Conservation (phyloP, 768 basidiomycete genomes). For the Pleurotus tuber-regium region DNA sequence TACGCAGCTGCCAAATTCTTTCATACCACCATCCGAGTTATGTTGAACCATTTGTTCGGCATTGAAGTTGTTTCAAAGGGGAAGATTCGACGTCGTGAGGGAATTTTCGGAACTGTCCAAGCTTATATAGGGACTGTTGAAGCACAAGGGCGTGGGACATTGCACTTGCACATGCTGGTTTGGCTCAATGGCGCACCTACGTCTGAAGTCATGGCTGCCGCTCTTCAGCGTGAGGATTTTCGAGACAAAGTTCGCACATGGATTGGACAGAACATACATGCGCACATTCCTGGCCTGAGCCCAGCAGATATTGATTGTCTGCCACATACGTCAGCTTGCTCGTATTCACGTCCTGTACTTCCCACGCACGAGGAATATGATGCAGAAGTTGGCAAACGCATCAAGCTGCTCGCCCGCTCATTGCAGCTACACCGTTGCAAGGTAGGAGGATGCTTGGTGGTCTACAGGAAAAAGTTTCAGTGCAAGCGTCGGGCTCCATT, state of each 20-base stretch:
- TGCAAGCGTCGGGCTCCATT: conserved; percentile 38
- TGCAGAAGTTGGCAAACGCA: conserved; percentile 13
- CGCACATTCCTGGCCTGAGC: conserved; percentile 30
- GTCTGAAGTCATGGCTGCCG: conserved; percentile 7
- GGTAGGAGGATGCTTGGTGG: conserved; percentile 19
- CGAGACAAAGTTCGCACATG: conserved; percentile 20
- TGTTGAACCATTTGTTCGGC: conserved; percentile 30
- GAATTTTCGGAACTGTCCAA: conserved; percentile 15
- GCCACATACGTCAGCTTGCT: conserved; percentile 24
- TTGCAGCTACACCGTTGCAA: conserved; percentile 32
- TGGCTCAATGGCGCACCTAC: conserved; percentile 23
- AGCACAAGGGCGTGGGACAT: conserved; percentile 24
- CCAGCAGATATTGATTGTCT: conserved; percentile 22
- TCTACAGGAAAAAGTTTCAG: conserved; percentile 16
- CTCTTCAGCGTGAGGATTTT: conserved; percentile 25
- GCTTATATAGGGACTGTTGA: conserved; percentile 27
- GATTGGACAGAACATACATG: conserved; percentile 31
- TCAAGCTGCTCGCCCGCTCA: conserved; percentile 21
- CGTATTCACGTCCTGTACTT: conserved; percentile 28
- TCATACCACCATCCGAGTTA: conserved; percentile 21
- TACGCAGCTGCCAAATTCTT: conserved; percentile 33
- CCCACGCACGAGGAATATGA: conserved; percentile 23
- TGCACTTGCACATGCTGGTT: conserved; percentile 26
- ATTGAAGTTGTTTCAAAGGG: conserved; percentile 18
- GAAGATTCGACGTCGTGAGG: conserved; percentile 12